Conservation (phyloP, 768 basidiomycete genomes). For the Lentinula boryana region DNA sequence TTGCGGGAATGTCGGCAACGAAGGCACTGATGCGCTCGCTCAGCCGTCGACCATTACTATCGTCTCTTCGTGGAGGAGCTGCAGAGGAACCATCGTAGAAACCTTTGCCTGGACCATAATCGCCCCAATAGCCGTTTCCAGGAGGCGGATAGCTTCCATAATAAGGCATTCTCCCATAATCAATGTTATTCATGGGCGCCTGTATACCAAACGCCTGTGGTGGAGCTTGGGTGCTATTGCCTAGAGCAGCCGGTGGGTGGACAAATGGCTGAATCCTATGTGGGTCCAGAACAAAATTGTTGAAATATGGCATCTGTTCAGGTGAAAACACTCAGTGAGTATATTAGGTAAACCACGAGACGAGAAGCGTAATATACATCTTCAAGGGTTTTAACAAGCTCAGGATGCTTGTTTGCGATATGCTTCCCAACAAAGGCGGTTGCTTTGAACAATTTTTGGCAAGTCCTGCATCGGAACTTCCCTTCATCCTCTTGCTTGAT, state of each 20-base stretch:
- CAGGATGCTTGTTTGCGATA: conserved; percentile 89
- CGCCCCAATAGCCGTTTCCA: conserved; percentile 37
- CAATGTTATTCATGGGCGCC: conserved; percentile 36
- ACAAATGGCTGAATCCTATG: conserved; percentile 84
- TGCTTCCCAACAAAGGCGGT: conserved; percentile 98
- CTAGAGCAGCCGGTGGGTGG: conserved; percentile 64
- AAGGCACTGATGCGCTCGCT: conserved; percentile 81
- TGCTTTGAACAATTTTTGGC: conserved; percentile 96
- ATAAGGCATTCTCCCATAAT: conserved; percentile 25
- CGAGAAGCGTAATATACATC: conserved; percentile 49
- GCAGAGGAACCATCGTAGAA: conserved; percentile 28
- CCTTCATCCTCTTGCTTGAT: conserved; percentile 96
- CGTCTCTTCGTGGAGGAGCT: conserved; percentile 46
- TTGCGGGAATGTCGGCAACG: conserved; percentile 55
- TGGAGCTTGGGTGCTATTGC: conserved; percentile 57
- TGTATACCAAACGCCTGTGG: conserved; percentile 85
- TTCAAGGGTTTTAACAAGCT: conserved; percentile 76
- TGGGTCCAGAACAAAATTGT: conserved; percentile 95
- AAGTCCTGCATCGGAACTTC: conserved; percentile 95
- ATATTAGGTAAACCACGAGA: background rate
- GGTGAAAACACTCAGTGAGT: conserved; percentile 10
- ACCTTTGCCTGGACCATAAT: conserved; percentile 30
- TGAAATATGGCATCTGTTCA: conserved; percentile 78
- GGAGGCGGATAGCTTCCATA: conserved; percentile 37
- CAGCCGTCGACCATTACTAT: conserved; percentile 57